Base-by-base conservation (phyloP, 306 rosid genomes). In the Trifolium pratense region DNA sequence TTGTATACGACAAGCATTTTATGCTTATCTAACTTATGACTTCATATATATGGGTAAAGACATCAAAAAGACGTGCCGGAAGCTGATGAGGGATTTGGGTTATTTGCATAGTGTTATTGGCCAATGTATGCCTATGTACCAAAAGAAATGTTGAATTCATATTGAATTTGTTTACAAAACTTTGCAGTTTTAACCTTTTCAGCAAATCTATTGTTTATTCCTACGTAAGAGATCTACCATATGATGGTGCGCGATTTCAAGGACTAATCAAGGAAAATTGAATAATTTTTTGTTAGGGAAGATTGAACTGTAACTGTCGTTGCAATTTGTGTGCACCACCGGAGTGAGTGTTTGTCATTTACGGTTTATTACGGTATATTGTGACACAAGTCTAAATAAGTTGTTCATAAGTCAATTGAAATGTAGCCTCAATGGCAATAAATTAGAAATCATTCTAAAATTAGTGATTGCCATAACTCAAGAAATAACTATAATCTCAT, bases 401-500 rank as follows among this genome's bases (percentile, higher is more conserved):
- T n/a, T 48, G 20, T 15, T 48, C 55, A 48, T 48, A 48, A n/a
- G 20, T 8, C 18, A n/a, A 48, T 48, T 16, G 4, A 48, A 48
- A 6, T 48, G 55, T 48, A 46, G 53, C 20, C 53, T 46, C 53
- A 46, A 15, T 17, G 26, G 0, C 4, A 51, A 51, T 51, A 17
- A 18, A n/a, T 51, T 17, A 51, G 26, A 51, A 51, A 16, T 17
- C 23, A 51, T 16, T 51, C 36, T 43, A 43, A 66, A 74, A 70
- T 34, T 39, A 70, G 23, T 69, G 21, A 21, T 45, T 32, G 65
- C 18, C 49, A 57, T 56, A 21, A 49, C 13, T 51, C 25, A 49
- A 77, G n/a, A 23, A 66, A 75, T 67, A 75, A 58, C 15, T 59
- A 46, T 21, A 5, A 78, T 76, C 80, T 75, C 80, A 87, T 80